Base-by-base conservation (phyloP, 306 rosid genomes). In the Hippophae gyantsensis region DNA sequence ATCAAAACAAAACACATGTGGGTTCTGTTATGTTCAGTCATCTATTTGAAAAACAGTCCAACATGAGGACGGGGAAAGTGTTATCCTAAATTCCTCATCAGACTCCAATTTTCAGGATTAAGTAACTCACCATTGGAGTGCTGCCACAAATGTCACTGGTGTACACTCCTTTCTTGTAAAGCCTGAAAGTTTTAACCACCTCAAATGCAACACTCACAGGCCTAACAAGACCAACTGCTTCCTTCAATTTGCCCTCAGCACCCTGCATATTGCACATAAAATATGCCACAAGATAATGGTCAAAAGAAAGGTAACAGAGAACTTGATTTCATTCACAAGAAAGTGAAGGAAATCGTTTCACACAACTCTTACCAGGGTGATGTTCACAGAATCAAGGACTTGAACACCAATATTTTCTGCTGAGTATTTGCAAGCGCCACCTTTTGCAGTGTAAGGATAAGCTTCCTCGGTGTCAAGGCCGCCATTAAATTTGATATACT, bases 171-270 rank as follows among this genome's bases (percentile, higher is more conserved):
- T 64, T 45, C 65, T 76, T 66, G 79, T 93, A 93, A 23, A 79
- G 70, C 54, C 74, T 76, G 75, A 93, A 93, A 58, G 43, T 64
- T 0, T 0, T 4, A 51, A 77, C 82, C 59, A 78, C 97, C 74
- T 93, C 44, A 75, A 86, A 93, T 55, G 99, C 97, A 56, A 93
- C 81, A 70, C 97, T 93, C 69, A 93, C 99, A 12, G 99, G 99
- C 68, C 94, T 76, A 66, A 63, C 86, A 60, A 84, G 58, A 57
- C 85, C 99, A 76, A 93, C 85, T 3, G 99, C 99, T 62, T 88
- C 84, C 84, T 88, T 88, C 71, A 93, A 64, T 61, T 84, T 96
- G 75, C 86, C 81, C 77, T 92, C 99, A 65, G 87, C 93, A 60
- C 90, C 95, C 99, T 92, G 82, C 63, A 74, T n/a, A 44, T 65